These are phyloP conservation scores for Chondrostereum purpureum DNA, from an alignment of 1,284 basidiomycete species.

Conservation along the genomic window DNA sequence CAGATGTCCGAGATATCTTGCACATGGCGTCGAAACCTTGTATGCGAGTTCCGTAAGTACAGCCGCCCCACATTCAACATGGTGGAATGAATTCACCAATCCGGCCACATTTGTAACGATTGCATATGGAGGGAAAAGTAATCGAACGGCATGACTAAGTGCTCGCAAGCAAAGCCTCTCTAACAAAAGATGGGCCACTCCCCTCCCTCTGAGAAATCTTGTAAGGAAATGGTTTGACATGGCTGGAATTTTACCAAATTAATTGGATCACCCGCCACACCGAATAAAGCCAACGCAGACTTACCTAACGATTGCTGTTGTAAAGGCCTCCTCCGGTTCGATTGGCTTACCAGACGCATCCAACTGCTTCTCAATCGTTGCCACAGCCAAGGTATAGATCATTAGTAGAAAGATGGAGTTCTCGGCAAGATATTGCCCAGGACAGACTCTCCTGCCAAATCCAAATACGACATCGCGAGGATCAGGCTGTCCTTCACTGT, in stretches of 20 bases:
- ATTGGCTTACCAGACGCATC: conserved; percentile 1
- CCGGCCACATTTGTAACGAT: too few species aligned
- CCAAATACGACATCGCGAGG: conserved; percentile 3
- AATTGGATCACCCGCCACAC: too few species aligned
- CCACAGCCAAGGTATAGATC: neutral
- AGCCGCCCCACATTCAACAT: too few species aligned
- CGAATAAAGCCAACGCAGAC: neutral
- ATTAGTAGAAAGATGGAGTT: conserved; percentile 3
- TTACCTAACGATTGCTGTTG: conserved; percentile 1
- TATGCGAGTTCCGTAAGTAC: too few species aligned
- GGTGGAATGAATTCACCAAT: too few species aligned
- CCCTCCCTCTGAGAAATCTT: neutral
- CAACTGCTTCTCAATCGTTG: neutral
- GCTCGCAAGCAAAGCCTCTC: neutral
- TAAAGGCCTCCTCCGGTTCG: conserved; percentile 1
- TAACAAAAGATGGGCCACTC: neutral
- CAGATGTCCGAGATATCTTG: too few species aligned
- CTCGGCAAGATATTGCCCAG: neutral
- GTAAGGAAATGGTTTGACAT: neutral
- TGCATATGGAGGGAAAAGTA: too few species aligned
- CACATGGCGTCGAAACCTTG: too few species aligned
- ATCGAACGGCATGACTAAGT: neutral
- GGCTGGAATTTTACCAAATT: too few species aligned
- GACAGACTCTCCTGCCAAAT: conserved; percentile 6
- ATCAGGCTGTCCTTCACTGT: conserved; percentile 1